Percentiles rank a stretch among this genome's conserved stretches.
Evolutionary conservation across 2,329 filamentous ascomycete genomes (phyloP).

Genomic region (Talaromyces sp.): DNA sequence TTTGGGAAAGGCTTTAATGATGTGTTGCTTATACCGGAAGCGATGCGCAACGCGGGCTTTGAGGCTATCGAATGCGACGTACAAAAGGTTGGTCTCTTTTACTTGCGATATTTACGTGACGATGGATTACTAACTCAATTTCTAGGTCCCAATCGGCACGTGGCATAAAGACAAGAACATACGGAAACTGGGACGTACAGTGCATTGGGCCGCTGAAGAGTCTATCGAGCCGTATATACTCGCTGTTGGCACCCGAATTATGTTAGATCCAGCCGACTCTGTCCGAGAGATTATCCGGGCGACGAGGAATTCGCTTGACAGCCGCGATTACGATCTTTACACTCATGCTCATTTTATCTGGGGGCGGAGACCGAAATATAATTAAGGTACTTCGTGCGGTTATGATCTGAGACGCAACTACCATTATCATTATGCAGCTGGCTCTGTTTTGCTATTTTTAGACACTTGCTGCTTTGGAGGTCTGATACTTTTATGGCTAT

Average conservation of each 20-base stretch:
- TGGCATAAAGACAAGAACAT: constrained; percentile 30
- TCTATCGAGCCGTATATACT: constrained; percentile 27
- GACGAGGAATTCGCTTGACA: constrained; percentile 29
- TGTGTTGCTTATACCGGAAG: constrained; percentile 24
- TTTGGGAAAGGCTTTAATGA: constrained; percentile 13
- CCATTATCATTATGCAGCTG: neutral
- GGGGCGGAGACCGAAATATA: constrained; percentile 14
- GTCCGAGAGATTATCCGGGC: constrained; percentile 29
- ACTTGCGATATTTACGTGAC: neutral
- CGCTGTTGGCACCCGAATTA: constrained; percentile 24
- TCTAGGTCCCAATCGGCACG: constrained; percentile 29
- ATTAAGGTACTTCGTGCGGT: neutral
- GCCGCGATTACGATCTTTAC: constrained; percentile 29
- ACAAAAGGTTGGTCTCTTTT: constrained; percentile 21
- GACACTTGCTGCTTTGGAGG: neutral
- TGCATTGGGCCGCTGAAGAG: constrained; percentile 22
- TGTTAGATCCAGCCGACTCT: constrained; percentile 27
- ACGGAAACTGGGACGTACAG: constrained; percentile 40
- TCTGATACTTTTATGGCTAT: neutral
- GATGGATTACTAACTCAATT: neutral
- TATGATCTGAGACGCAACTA: neutral
- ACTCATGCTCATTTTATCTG: constrained; percentile 19
- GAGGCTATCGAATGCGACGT: constrained; percentile 29
- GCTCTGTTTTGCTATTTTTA: neutral
- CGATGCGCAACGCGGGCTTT: constrained; percentile 33